Conservation (phyloP, 495 filamentous ascomycete genomes). For the Podospora comata region DNA sequence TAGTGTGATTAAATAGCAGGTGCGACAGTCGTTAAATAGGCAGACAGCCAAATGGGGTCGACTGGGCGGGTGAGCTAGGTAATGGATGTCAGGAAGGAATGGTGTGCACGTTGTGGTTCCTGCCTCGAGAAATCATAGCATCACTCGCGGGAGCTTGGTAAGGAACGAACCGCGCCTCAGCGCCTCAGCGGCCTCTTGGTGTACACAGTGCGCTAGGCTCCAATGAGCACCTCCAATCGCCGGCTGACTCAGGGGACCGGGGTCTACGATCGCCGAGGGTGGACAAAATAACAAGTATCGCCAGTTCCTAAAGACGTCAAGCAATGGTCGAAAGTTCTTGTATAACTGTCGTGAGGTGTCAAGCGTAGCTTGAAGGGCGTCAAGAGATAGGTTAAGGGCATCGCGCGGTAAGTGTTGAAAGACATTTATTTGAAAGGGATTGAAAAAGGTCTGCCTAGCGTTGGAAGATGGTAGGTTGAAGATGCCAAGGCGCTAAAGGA, state of each 20-base stretch:
- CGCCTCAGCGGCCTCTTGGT: neutral
- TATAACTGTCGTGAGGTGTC: too few relatives aligned
- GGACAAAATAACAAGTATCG: neutral
- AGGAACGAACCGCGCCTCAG: constrained; percentile 12
- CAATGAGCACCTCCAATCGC: constrained; percentile 1
- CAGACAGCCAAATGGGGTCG: constrained; percentile 7
- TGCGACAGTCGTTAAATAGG: constrained; percentile 12
- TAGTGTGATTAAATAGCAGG: constrained; percentile 15
- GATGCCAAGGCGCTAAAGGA: too few relatives aligned
- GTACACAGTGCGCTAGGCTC: constrained; percentile 7
- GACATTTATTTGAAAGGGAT: too few relatives aligned
- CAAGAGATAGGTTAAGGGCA: too few relatives aligned
- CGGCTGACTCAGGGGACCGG: constrained; percentile 17
- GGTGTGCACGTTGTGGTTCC: constrained; percentile 11
- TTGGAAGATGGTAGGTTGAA: too few relatives aligned
- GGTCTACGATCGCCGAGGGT: neutral
- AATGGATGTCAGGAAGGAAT: neutral
- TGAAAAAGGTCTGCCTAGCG: too few relatives aligned
- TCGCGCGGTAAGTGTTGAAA: too few relatives aligned
- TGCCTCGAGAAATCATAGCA: constrained; percentile 1
- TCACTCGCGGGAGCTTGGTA: constrained; percentile 16
- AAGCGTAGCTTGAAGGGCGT: too few relatives aligned
- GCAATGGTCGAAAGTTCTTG: too few relatives aligned
- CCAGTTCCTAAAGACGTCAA: neutral
- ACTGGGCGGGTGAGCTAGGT: neutral